Evolutionary conservation across 495 filamentous ascomycete species (phyloP), one percentile per base, ranked within the genome.

Genomic region (Aspergillus bertholletiae): DNA sequence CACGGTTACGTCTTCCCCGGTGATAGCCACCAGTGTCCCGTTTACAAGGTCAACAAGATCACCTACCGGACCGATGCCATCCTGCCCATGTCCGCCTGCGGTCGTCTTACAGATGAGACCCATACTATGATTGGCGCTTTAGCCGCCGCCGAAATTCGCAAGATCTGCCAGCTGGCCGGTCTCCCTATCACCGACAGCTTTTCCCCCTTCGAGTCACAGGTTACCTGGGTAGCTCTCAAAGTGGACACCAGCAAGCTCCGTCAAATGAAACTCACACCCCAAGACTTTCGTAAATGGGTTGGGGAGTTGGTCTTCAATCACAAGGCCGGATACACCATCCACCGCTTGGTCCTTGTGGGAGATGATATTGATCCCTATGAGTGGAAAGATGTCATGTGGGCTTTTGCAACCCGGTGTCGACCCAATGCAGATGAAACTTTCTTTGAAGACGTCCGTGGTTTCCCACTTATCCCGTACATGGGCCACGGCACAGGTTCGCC

Each of bases 41-140:
- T 65, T 0, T 74, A 65, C 65, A 72, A 60, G 34, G 66, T 73
- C 43, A 69, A 71, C 51, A 56, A 59, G 12, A 71, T 75, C 41
- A 75, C 70, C 12, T 64, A 73, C 43, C 59, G 70, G 0, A 56
- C 61, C 7, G 53, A 67, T 40, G 57, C 72, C 4, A 72, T 75
- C 23, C 48, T 75, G 7, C 70, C 72, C 13, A 57, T 75, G 23
- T 68, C 59, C 23, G 50, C 56, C 5, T 57, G 57, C 7, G 71
- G 70, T 11, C 51, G 63, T 0, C 24, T 64, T 3, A 66, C 69
- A 1, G 70, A 75, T 27, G 72, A 72, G 44, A 72, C 56, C 20
- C 60, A 65, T 28, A 62, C 63, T 15, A 56, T 66, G 32, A 66
- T 61, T 40, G 68, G 62, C 1, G 23, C 58, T 7, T 56, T 69